These are phyloP conservation scores for Verbascum thapsus DNA, from an alignment of 257 asterid species.

Conservation along the genomic window DNA sequence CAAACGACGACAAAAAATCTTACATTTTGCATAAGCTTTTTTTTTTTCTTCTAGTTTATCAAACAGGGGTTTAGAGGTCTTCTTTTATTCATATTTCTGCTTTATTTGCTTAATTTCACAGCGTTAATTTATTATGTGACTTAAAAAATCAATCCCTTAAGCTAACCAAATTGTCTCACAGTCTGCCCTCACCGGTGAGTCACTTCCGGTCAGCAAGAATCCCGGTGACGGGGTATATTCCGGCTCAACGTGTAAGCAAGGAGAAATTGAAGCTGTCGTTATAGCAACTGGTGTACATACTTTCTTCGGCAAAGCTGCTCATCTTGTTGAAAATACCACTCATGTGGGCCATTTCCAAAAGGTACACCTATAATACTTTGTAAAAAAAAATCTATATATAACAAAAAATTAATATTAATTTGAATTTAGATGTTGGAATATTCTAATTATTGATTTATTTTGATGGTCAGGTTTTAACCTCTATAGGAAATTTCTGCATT, in stretches of 20 bases:
- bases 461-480: constrained; percentile 35
- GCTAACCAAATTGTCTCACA: constrained; percentile 17
- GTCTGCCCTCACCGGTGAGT: constrained; percentile 60
- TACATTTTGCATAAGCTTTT: no score
- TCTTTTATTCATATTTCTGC: no score
- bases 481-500: constrained; percentile 45
- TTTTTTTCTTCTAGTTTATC: no score
- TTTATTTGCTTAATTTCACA: neutral
- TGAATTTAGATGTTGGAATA: neutral
- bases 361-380: constrained; percentile 28
- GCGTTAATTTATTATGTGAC: constrained; percentile 3
- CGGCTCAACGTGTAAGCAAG: constrained; percentile 58
- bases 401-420: no score
- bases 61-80: no score
- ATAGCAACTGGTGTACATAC: constrained; percentile 59
- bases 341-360: constrained; percentile 55
- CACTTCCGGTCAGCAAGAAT: constrained; percentile 51
- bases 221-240: constrained; percentile 52
- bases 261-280: constrained; percentile 52
- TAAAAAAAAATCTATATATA: no score
- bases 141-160: neutral
- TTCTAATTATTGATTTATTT: neutral
- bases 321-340: constrained; percentile 54
- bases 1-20: no score
- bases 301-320: constrained; percentile 61